Evolutionary conservation across 2,329 filamentous ascomycete genomes (phyloP), one percentile per base, ranked within the genome.

Genomic region (Tolypocladium album): DNA sequence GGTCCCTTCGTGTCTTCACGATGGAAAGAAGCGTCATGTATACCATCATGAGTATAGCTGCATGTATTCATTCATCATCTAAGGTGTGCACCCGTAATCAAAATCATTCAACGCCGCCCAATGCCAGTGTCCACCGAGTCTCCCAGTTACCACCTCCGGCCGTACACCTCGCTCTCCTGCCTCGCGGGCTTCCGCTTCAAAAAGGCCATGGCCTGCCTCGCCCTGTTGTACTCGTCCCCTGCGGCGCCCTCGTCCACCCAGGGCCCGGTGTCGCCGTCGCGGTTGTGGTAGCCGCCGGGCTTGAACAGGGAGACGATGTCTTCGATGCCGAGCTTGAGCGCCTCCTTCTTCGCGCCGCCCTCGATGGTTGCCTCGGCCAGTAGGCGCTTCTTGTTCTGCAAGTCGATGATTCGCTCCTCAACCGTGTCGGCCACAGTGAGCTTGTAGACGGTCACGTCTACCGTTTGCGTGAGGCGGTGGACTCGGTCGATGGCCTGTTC

Each of bases 401-500:
- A 82, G 62, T 89, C 90, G n/a, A 97, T 78, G 67, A 99, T 99
- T 61, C 92, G 86, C 74, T 93, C 92, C 78, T 99, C 94, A 60
- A 99, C 93, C 0, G 89, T 92, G 65, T 88, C 82, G 65, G 85
- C 84, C 62, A 99, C 87, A 2, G 92, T 96, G 67, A 99, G 84
- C 68, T 94, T 95, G 79, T 96, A 99, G 64, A 99, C 91, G 60
- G 93, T 85, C 40, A 99, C 94, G 70, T 97, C 92, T 47, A 93
- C 82, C 1, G 91, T 97, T 75, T 99, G 94, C 47, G 96, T 97
- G 58, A 99, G 87, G n/a, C 94, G 91, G 72, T 99, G 94, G 34
- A 99, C 94, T 59, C 94, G 91, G 74, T 99, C 94, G 67, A 99
- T 99, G 56, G 94, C 94, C 79, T 99, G 94, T 73, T 99, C 94